Percentiles rank a stretch among this genome's conserved stretches.
These are phyloP conservation scores for Penicillium sp. DNA, from an alignment of 2,329 filamentous ascomycete species.

Conservation along the genomic window DNA sequence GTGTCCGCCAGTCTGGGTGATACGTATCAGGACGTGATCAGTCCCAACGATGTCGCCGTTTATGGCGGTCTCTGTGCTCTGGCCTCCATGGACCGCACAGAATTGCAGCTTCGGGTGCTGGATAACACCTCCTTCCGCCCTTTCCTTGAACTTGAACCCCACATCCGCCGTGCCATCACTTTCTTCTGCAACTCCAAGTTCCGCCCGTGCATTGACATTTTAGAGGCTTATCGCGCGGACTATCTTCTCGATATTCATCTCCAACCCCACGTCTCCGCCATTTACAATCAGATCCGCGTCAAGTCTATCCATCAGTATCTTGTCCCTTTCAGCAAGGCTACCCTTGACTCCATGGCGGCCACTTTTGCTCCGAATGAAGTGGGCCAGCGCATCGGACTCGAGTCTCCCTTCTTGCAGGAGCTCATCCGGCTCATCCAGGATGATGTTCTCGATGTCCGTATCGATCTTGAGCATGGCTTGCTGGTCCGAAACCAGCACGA, in stretches of 20 bases:
- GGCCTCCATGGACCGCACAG: constrained; percentile 79
- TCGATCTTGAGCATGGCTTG: constrained; percentile 81
- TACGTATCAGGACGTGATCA: constrained; percentile 70
- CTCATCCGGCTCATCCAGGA: constrained; percentile 74
- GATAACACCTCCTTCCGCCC: constrained; percentile 78
- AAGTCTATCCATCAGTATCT: constrained; percentile 96
- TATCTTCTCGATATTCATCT: constrained; percentile 90
- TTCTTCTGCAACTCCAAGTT: constrained; percentile 92
- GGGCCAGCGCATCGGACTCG: constrained; percentile 59
- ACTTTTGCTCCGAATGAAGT: constrained; percentile 63
- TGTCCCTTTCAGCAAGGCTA: constrained; percentile 84
- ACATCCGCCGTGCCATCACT: constrained; percentile 85
- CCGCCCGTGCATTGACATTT: constrained; percentile 75
- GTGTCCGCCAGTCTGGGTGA: constrained; percentile 59
- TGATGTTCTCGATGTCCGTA: constrained; percentile 71
- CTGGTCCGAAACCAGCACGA: constrained; percentile 71
- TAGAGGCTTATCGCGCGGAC: constrained; percentile 79
- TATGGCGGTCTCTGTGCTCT: constrained; percentile 90
- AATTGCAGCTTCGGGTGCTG: constrained; percentile 73
- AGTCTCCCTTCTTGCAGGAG: constrained; percentile 55
- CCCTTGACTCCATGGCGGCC: constrained; percentile 72
- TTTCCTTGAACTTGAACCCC: constrained; percentile 89
- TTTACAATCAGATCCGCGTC: constrained; percentile 75
- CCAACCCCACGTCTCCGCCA: constrained; percentile 66
- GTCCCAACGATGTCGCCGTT: constrained; percentile 83